Conservation (phyloP, 768 basidiomycete genomes). For the Rhodotorula sphaerocarpa region DNA sequence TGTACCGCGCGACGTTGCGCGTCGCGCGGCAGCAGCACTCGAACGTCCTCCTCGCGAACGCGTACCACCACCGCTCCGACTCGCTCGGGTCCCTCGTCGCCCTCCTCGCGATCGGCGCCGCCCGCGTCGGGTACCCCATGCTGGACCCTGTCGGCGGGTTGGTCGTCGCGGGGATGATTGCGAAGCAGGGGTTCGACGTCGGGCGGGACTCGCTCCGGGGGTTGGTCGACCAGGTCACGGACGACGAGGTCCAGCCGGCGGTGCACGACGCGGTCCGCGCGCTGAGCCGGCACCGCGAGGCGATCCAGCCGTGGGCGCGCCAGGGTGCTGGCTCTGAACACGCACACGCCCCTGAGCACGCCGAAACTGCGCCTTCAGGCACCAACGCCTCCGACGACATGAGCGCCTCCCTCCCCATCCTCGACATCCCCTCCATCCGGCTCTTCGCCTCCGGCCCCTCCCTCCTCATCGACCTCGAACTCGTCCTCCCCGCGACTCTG, state of each 20-base stretch:
- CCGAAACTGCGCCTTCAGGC: too few relatives aligned
- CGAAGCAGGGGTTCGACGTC: slow-evolving; percentile 38
- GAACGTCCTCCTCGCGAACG: slow-evolving; percentile 89
- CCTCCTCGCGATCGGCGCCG: slow-evolving; percentile 67
- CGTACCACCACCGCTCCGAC: slow-evolving; percentile 94
- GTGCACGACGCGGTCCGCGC: slow-evolving; percentile 2
- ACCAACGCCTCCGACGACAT: neutral
- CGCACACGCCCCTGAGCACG: neutral
- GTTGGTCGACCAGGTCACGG: slow-evolving; percentile 21
- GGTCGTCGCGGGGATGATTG: slow-evolving; percentile 40
- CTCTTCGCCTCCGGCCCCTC: slow-evolving; percentile 71
- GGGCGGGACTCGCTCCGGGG: slow-evolving; percentile 34
- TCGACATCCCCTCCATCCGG: slow-evolving; percentile 49
- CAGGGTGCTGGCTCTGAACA: too few relatives aligned
- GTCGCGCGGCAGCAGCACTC: slow-evolving; percentile 87
- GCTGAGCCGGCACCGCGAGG: neutral
- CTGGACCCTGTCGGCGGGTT: slow-evolving; percentile 88
- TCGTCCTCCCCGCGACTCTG: slow-evolving; percentile 56
- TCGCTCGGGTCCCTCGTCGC: slow-evolving; percentile 88
- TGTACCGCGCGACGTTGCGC: slow-evolving; percentile 65
- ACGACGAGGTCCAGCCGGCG: neutral
- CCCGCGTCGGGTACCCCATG: slow-evolving; percentile 69
- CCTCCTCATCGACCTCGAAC: slow-evolving; percentile 73
- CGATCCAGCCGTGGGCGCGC: neutral
- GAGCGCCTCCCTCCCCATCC: slow-evolving; percentile 29